Base-by-base conservation (phyloP, 805 yeast species). In the Lipomyces japonicus region DNA sequence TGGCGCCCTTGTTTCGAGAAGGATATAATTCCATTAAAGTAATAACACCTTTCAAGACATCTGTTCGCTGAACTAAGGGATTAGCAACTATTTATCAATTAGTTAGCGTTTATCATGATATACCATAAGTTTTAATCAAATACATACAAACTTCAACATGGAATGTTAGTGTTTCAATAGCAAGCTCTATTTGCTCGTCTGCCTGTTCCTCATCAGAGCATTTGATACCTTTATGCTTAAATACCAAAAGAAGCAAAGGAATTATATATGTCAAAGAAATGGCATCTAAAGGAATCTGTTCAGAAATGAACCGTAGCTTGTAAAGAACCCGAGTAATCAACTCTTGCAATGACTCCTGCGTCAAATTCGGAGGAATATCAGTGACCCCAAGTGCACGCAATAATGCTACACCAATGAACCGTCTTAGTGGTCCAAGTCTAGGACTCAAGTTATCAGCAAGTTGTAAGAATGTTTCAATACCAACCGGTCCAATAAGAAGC, bases 151-250 rank as follows among this genome's bases (percentile, higher is more conserved):
- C 30, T 24, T 54, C 89, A 21, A 82, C 76, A 61, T 85, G 90
- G 2, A 52, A 47, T 4, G 57, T 47, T 32, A 54, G 22, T 5
- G 57, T 51, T 25, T 54, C 58, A 32, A 54, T 47, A 2, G 58
- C 84, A 50, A 91, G 70, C 43, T 85, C 67, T 43, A 89, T 71
- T 60, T 86, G 91, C 64, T 89, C 97, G 66, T 90, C 96, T 63
- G 85, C 89, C n/a, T 86, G 95, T 48, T 87, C 91, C 26, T 86
- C 95, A 26, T 51, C 49, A 18, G 32, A 42, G 28, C 60, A 48
- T 4, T 56, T 61, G 10, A 59, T 68, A 49, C 80, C 82, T 51
- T 95, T 93, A 40, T 75, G 77, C 47, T 80, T 79, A 57, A 89
- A 70, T 5, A 86, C 85, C 48, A 76, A 76, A 14, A 80, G 77